These are phyloP conservation scores for Colletotrichum karsti DNA, from an alignment of 2,329 filamentous ascomycete genomes.

Conservation along the genomic window DNA sequence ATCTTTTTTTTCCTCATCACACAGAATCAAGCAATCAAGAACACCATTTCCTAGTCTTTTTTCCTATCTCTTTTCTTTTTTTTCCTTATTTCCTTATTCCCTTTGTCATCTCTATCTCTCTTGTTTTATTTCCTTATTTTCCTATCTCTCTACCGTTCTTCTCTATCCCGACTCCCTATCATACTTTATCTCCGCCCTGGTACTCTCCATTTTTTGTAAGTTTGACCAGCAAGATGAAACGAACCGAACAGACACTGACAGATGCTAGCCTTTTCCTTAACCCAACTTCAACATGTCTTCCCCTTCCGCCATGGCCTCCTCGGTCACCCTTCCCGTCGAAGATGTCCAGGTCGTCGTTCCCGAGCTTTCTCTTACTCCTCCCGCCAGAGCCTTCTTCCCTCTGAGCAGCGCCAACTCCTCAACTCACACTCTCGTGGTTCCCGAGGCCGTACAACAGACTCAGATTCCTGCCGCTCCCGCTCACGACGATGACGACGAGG, in stretches of 20 bases:
- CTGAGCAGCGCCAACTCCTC: constrained; percentile 12
- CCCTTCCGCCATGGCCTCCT: neutral
- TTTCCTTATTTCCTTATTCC: constrained; percentile 5
- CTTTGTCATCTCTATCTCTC: neutral
- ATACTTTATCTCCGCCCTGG: neutral
- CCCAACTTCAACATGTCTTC: constrained; percentile 7
- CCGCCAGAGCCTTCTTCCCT: constrained; percentile 2
- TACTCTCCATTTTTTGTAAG: neutral
- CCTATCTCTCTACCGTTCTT: neutral
- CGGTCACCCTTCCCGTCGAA: constrained; percentile 10
- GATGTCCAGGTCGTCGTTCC: neutral
- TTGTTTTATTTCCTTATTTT: neutral
- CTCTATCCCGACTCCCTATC: neutral
- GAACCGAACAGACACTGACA: neutral
- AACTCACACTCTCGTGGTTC: constrained; percentile 11
- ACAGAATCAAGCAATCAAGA: neutral
- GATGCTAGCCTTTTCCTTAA: neutral
- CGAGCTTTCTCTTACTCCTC: neutral
- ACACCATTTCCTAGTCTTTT: neutral
- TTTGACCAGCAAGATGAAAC: neutral
- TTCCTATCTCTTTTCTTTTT: neutral
- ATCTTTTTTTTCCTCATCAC: neutral
- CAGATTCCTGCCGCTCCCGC: neutral
- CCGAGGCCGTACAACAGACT: neutral
- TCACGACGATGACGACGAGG: constrained; percentile 19